phyloP scores from a whole-genome alignment of 2,329 filamentous ascomycete genomes.

The Penicillium sp. region DNA sequence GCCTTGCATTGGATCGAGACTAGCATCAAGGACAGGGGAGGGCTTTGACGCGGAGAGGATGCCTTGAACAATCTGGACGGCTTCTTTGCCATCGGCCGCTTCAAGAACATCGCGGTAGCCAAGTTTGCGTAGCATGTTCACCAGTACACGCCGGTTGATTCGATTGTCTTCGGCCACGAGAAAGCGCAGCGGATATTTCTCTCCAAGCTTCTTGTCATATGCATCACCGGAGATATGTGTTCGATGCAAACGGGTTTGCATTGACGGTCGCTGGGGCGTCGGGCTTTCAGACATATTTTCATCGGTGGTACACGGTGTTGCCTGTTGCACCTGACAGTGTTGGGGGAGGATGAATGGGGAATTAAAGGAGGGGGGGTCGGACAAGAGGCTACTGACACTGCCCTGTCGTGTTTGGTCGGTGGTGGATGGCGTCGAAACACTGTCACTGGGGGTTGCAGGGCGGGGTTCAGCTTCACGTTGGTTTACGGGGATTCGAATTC shows the following conservation, averaged over 20 bases:
- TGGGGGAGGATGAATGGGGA: constrained; percentile 26
- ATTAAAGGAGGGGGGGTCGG: constrained; percentile 20
- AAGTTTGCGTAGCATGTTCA: constrained; percentile 65
- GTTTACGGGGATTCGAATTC: constrained; percentile 62
- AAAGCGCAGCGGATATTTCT: constrained; percentile 63
- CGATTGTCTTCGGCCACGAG: constrained; percentile 71
- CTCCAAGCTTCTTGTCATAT: constrained; percentile 58
- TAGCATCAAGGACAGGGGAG: constrained; percentile 16
- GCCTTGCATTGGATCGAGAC: constrained; percentile 12
- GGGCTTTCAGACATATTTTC: constrained; percentile 26
- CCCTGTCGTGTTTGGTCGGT: constrained; percentile 22
- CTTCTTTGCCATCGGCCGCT: constrained; percentile 67
- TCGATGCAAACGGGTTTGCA: constrained; percentile 27
- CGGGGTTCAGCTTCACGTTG: constrained; percentile 46
- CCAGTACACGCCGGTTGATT: constrained; percentile 66
- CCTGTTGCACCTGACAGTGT: constrained; percentile 30
- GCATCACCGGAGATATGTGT: constrained; percentile 26
- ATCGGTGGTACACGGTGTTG: constrained; percentile 30
- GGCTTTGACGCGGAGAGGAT: constrained; percentile 34
- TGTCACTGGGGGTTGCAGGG: constrained; percentile 49
- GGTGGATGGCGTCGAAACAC: constrained; percentile 35
- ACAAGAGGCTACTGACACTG: constrained; percentile 23
- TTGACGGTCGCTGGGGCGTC: constrained; percentile 20
- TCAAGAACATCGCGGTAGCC: constrained; percentile 63
- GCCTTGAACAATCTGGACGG: constrained; percentile 59